Percentiles rank a stretch among this genome's conserved stretches.
Evolutionary conservation across 2,329 filamentous ascomycete genomes (phyloP).

Genomic region (Nemania abortiva): DNA sequence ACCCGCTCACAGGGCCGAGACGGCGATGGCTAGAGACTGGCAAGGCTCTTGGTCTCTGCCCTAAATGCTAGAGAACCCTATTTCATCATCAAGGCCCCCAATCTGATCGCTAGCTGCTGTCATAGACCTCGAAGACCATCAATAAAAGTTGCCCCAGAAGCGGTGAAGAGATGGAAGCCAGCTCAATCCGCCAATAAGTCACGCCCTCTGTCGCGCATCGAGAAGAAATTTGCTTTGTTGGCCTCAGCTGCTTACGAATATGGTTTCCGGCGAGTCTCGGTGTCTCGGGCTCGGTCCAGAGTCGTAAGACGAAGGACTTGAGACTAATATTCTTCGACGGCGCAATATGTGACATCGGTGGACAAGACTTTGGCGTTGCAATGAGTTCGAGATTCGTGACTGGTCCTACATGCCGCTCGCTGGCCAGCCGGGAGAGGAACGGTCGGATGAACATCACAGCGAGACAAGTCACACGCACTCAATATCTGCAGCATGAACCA

Average conservation of each 20-base stretch:
- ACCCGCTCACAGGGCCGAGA: constrained; percentile 12
- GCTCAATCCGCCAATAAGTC: constrained; percentile 3
- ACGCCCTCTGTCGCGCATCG: constrained; percentile 6
- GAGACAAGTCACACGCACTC: constrained; percentile 14
- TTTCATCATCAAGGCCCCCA: constrained; percentile 27
- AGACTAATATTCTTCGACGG: constrained; percentile 1
- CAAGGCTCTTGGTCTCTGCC: constrained; percentile 17
- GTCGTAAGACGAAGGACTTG: constrained; percentile 27
- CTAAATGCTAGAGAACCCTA: neutral
- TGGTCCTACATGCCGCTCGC: neutral
- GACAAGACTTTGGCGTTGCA: neutral
- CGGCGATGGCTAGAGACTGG: constrained; percentile 2
- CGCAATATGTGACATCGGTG: constrained; percentile 13
- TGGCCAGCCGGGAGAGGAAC: neutral
- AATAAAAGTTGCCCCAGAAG: constrained; percentile 19
- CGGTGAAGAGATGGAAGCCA: constrained; percentile 26
- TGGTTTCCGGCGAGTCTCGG: constrained; percentile 8
- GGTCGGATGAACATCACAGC: constrained; percentile 11
- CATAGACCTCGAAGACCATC: constrained; percentile 1
- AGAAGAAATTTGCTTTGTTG: neutral
- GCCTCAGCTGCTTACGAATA: constrained; percentile 26
- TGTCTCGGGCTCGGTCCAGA: neutral
- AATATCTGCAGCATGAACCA: constrained; percentile 15
- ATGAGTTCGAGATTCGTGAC: neutral
- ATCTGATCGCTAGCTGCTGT: constrained; percentile 17